phyloP scores from a whole-genome alignment of 2,329 filamentous ascomycete genomes.

The Chrysoporthe austroafricana region DNA sequence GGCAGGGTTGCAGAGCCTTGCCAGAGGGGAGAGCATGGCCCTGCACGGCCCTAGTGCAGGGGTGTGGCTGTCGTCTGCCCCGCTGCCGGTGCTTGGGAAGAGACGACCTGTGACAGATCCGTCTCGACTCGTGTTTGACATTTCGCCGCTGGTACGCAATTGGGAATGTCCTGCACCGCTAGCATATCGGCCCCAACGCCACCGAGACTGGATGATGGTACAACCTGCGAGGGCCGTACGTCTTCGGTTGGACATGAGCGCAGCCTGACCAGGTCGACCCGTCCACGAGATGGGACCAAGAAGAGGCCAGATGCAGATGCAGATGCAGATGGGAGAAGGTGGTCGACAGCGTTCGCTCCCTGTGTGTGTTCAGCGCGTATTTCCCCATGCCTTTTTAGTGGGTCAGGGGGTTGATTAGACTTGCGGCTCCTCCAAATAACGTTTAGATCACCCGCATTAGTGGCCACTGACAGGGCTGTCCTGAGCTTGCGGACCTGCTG shows the following conservation, averaged over 20 bases:
- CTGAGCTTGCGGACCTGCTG: slow-evolving; percentile 12
- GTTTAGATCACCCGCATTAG: slow-evolving; percentile 25
- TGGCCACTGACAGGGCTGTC: background rate
- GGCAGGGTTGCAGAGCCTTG: slow-evolving; percentile 4
- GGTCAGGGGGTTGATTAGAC: background rate
- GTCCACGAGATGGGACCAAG: slow-evolving; percentile 7
- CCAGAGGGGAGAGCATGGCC: background rate
- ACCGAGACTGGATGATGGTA: background rate
- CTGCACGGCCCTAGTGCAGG: background rate
- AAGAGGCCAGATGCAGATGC: slow-evolving; percentile 1
- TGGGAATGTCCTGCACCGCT: slow-evolving; percentile 21
- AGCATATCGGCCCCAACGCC: background rate
- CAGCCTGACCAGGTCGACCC: background rate
- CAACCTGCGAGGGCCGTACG: background rate
- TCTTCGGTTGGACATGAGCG: background rate
- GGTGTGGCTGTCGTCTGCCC: slow-evolving; percentile 17
- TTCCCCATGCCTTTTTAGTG: background rate
- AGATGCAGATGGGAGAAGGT: too few relatives aligned
- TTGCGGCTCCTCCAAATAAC: slow-evolving; percentile 28
- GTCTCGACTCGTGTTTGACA: slow-evolving; percentile 55
- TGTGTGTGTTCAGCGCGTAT: background rate
- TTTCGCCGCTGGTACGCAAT: slow-evolving; percentile 34
- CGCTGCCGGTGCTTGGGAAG: slow-evolving; percentile 27
- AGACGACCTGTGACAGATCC: slow-evolving; percentile 48
- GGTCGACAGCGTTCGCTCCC: background rate